These are phyloP conservation scores for Nothophytophthora sp. DNA, from an alignment of 352 stramenopile species.

Conservation along the genomic window DNA sequence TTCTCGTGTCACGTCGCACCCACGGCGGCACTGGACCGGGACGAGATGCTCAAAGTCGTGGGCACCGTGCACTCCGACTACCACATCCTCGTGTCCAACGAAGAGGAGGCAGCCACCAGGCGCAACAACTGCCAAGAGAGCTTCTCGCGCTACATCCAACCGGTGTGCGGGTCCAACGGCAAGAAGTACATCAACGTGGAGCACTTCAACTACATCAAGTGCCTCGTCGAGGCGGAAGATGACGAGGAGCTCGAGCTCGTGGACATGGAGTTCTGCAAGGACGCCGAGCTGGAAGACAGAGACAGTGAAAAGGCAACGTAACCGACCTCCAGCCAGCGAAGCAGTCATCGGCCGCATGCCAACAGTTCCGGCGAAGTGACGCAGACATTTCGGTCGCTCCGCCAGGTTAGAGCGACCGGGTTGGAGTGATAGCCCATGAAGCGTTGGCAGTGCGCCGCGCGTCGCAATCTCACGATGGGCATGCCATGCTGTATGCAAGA, in stretches of 20 bases:
- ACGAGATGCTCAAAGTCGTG: slow-evolving; percentile 26
- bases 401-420: too few species aligned
- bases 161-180: slow-evolving; percentile 54
- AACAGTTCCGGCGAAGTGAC: too few species aligned
- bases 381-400: too few species aligned
- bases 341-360: too few species aligned
- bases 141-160: slow-evolving; percentile 43
- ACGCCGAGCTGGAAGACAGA: slow-evolving; percentile 29
- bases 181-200: slow-evolving; percentile 53
- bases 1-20: slow-evolving; percentile 11
- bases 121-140: slow-evolving; percentile 26
- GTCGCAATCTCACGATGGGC: too few species aligned
- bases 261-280: slow-evolving; percentile 40
- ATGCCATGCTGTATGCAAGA: too few species aligned
- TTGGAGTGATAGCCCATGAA: too few species aligned
- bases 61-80: slow-evolving; percentile 34
- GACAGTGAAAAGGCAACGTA: too few species aligned
- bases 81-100: slow-evolving; percentile 15
- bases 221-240: slow-evolving; percentile 29
- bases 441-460: too few species aligned
- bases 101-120: slow-evolving; percentile 20
- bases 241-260: slow-evolving; percentile 29
- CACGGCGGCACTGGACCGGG: slow-evolving; percentile 18
- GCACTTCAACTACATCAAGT: slow-evolving; percentile 53
- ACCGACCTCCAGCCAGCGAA: too few species aligned